Base-by-base conservation (phyloP, 768 basidiomycete species). In the Pholiota molesta region DNA sequence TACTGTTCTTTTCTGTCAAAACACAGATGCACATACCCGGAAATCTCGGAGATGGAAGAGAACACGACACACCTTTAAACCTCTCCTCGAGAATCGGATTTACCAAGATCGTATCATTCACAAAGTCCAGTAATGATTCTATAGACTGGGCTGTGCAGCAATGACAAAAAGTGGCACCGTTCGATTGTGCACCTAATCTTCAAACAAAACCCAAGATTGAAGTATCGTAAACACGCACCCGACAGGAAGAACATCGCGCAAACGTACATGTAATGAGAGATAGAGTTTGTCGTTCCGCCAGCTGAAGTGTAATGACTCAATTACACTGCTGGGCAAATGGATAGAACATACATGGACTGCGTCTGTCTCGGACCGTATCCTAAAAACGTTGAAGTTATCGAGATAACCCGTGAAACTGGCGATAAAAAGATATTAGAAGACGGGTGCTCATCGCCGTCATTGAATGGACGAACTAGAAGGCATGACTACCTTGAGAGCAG, bases 51-150 rank as follows among this genome's bases (percentile, higher is more conserved):
- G 16, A 39, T 3, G 17, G 39, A 51, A 33, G 23, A 19, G 29
- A 2, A 55, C 29, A 52, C 33, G 11, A 19, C 16, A 16, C 37
- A 14, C 45, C 16, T 26, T n/a, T 31, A 29, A 40, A 53, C 33
- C 23, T 37, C 7, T 49, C 67, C 69, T 64, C 56, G 23, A 57
- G 21, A 65, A 61, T 65, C 66, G 69, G 66, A 68, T 62, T 58
- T 63, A 60, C 49, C 10, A 37, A 37, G 35, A 14, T 19, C 52
- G 45, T 44, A 45, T 29, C 23, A 31, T 19, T 26, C 21, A 23
- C 53, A 45, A 40, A 19, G 19, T 7, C 31, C 29, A 55, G 33
- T 13, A 40, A 1, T 63, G 64, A 67, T 67, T 56, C 62, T 62
- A 44, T 54, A 52, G 58, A 29, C 40, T 37, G 21, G 6, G 14